phyloP scores from a whole-genome alignment of 805 yeast genomes.

The Ascoidea tarda region DNA sequence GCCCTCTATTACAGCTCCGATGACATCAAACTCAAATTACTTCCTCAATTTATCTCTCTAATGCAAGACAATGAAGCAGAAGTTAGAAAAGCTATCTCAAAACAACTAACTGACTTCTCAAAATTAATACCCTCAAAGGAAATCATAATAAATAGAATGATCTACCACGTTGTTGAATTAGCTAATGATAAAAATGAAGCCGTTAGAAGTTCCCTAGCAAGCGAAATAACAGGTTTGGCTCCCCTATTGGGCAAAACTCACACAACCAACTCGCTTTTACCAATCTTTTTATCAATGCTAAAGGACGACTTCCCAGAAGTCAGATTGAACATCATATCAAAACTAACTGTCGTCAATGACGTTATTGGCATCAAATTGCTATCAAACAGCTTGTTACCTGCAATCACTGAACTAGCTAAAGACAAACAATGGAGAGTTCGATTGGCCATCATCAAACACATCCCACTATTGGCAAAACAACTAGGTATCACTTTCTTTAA shows the following conservation, averaged over 20 bases:
- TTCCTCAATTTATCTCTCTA: slow-evolving; percentile 51
- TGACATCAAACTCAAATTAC: slow-evolving; percentile 33
- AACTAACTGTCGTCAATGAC: slow-evolving; percentile 82
- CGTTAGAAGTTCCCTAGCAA: slow-evolving; percentile 86
- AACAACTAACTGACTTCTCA: slow-evolving; percentile 73
- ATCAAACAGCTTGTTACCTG: slow-evolving; percentile 83
- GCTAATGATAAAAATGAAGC: slow-evolving; percentile 86
- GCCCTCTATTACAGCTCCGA: slow-evolving; percentile 50
- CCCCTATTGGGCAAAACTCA: slow-evolving; percentile 75
- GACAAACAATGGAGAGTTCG: slow-evolving; percentile 98
- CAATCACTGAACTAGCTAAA: slow-evolving; percentile 89
- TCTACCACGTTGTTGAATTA: slow-evolving; percentile 73
- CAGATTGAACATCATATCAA: slow-evolving; percentile 83
- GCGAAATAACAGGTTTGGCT: slow-evolving; percentile 75
- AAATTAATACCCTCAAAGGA: slow-evolving; percentile 33
- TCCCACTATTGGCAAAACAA: slow-evolving; percentile 88
- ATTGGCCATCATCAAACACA: slow-evolving; percentile 90
- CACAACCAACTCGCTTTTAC: slow-evolving; percentile 71
- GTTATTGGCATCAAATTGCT: slow-evolving; percentile 85
- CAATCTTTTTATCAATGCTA: slow-evolving; percentile 82
- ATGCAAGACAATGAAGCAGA: slow-evolving; percentile 93
- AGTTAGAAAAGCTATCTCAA: slow-evolving; percentile 88
- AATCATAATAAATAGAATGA: slow-evolving; percentile 49
- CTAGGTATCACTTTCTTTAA: slow-evolving; percentile 89
- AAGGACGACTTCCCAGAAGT: slow-evolving; percentile 97